Conservation (phyloP, 371 early-diverging fungal genomes). For the Catenaria anguillulae region DNA sequence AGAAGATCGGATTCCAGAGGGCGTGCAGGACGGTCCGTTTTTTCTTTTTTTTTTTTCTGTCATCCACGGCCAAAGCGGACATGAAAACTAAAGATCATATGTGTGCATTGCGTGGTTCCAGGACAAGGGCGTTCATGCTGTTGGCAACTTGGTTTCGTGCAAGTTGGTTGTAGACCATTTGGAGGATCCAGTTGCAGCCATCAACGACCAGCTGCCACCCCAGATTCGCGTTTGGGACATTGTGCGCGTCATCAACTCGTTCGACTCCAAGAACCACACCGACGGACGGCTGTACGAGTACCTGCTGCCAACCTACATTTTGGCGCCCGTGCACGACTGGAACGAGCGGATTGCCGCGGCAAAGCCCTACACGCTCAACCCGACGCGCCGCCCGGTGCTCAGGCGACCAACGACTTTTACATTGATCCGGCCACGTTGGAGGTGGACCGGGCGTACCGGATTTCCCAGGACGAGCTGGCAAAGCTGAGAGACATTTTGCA, state of each 20-base stretch:
- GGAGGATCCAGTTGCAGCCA: constrained; percentile 53
- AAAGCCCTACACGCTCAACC: background rate
- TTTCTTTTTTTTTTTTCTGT: too few relatives aligned
- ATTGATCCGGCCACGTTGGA: constrained; percentile 6
- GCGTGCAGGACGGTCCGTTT: constrained; percentile 94
- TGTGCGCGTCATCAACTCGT: constrained; percentile 48
- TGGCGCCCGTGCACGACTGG: constrained; percentile 22
- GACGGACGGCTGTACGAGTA: constrained; percentile 96
- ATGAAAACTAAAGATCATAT: too few relatives aligned
- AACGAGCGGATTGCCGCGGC: background rate
- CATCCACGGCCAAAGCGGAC: too few relatives aligned
- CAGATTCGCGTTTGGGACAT: constrained; percentile 76
- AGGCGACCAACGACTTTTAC: background rate
- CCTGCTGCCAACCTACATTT: constrained; percentile 81
- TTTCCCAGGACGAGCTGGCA: constrained; percentile 36
- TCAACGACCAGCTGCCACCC: constrained; percentile 58
- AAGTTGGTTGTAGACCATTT: constrained; percentile 42
- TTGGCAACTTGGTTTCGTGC: constrained; percentile 80
- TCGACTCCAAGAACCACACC: constrained; percentile 83
- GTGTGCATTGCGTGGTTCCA: too few relatives aligned
- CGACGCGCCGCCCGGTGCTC: too few relatives aligned
- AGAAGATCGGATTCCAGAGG: constrained; percentile 57
- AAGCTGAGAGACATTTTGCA: constrained; percentile 50
- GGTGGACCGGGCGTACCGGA: constrained; percentile 38
- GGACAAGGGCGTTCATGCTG: constrained; percentile 99